Conservation (phyloP, 768 basidiomycete genomes). For the Hericium erinaceus region DNA sequence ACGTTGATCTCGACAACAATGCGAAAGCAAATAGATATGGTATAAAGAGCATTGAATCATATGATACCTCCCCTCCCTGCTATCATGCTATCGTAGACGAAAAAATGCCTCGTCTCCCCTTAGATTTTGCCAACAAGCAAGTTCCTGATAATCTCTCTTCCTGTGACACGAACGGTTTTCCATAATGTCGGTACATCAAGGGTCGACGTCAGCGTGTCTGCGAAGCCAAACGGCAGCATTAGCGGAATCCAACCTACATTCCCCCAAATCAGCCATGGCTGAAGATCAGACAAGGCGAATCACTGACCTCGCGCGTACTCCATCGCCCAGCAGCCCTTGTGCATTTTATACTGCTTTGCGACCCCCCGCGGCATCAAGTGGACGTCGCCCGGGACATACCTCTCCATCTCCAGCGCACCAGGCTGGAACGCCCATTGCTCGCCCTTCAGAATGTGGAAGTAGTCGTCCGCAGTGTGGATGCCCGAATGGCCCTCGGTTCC, state of each 20-base stretch:
- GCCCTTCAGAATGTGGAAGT: constrained; percentile 90
- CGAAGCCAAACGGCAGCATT: constrained; percentile 92
- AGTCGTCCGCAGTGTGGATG: constrained; percentile 93
- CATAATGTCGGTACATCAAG: constrained; percentile 80
- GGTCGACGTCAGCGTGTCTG: constrained; percentile 80
- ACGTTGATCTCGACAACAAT: background rate
- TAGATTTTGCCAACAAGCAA: constrained; percentile 83
- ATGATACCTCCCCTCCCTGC: background rate
- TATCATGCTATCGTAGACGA: background rate
- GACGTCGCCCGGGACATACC: constrained; percentile 75
- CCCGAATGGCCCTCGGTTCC: constrained; percentile 97
- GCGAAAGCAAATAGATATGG: background rate
- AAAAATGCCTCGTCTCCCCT: background rate
- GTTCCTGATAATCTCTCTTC: constrained; percentile 75
- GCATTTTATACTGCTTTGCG: constrained; percentile 97
- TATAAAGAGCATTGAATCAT: background rate
- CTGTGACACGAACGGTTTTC: constrained; percentile 69
- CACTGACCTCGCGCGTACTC: constrained; percentile 82
- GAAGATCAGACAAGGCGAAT: background rate
- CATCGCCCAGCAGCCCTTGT: constrained; percentile 89
- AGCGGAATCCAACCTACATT: constrained; percentile 90
- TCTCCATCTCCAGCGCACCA: constrained; percentile 76
- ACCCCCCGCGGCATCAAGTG: constrained; percentile 77
- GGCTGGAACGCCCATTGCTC: constrained; percentile 92
- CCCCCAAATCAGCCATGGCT: background rate